Conservation (phyloP, 768 basidiomycete genomes). For the Macrocybe gigantea region DNA sequence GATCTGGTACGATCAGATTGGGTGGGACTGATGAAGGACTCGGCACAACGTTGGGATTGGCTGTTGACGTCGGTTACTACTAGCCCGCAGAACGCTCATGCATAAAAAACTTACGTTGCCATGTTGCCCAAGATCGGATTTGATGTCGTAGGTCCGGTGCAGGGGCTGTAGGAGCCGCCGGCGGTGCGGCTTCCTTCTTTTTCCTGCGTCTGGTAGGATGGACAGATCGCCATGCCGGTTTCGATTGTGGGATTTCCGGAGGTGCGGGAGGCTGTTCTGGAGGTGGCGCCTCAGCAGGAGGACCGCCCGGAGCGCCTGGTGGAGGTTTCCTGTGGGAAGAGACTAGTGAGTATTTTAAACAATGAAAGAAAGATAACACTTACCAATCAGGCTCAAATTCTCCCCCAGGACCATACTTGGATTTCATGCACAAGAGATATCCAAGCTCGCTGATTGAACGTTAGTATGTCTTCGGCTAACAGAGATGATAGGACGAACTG, state of each 20-base stretch:
- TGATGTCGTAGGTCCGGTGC: slow-evolving; percentile 35
- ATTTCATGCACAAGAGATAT: slow-evolving; percentile 58
- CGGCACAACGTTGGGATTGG: slow-evolving; percentile 49
- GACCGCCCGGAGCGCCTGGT: slow-evolving; percentile 34
- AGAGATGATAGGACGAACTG: slow-evolving; percentile 38
- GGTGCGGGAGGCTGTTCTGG: slow-evolving; percentile 25
- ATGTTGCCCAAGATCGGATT: slow-evolving; percentile 53
- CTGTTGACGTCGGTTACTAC: slow-evolving; percentile 26
- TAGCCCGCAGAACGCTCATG: slow-evolving; percentile 2
- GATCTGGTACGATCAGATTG: slow-evolving; percentile 56
- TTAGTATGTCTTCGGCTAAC: background rate
- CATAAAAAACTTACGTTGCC: slow-evolving; percentile 50
- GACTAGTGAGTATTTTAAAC: background rate
- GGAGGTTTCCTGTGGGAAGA: slow-evolving; percentile 36
- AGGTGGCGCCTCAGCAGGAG: slow-evolving; percentile 27
- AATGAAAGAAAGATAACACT: slow-evolving; percentile 6
- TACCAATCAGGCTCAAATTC: slow-evolving; percentile 84
- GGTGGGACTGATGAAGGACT: slow-evolving; percentile 59
- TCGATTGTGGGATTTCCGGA: slow-evolving; percentile 34
- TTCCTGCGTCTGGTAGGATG: slow-evolving; percentile 40
- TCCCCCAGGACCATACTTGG: slow-evolving; percentile 80
- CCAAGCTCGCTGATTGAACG: slow-evolving; percentile 59
- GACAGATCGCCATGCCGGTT: slow-evolving; percentile 63
- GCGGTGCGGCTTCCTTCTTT: slow-evolving; percentile 33
- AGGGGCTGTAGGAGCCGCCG: slow-evolving; percentile 18